Conservation (phyloP, 75 land plant genomes). For the Azolla pinnata region DNA sequence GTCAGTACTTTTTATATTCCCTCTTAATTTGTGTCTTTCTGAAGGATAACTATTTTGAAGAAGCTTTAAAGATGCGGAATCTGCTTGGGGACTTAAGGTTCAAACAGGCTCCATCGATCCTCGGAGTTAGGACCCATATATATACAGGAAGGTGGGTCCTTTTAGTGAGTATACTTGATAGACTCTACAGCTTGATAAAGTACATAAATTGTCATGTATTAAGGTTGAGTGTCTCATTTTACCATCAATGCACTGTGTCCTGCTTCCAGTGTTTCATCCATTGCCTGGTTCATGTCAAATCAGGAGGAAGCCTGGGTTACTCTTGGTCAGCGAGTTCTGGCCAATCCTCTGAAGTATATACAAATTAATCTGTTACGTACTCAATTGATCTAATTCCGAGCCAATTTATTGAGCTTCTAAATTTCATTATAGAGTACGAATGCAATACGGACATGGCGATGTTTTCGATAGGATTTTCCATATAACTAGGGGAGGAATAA, state of each 20-base stretch:
- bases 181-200: no score
- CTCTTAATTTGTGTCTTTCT: no score
- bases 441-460: slow-evolving; percentile 97
- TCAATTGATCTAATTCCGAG: no score
- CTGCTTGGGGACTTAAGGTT: slow-evolving; percentile 65
- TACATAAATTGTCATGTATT: no score
- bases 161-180: no score
- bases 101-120: slow-evolving; percentile 59
- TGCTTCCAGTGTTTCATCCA: slow-evolving; percentile 77
- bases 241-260: no score
- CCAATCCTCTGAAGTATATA: slow-evolving; percentile 68
- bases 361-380: no score
- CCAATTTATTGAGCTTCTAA: no score
- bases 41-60: slow-evolving; percentile 27
- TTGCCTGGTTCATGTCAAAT: slow-evolving; percentile 83
- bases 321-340: slow-evolving; percentile 71
- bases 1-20: no score
- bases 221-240: no score
- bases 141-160: slow-evolving; percentile 88
- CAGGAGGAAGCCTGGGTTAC: slow-evolving; percentile 84
- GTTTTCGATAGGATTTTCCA: slow-evolving; percentile 88
- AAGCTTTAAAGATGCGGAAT: slow-evolving; percentile 86
- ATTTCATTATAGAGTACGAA: slow-evolving; percentile 49
- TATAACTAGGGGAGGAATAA: slow-evolving; percentile 84
- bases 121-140: slow-evolving; percentile 90